Conservation (phyloP, 306 rosid genomes). For the Sechiopsis laciniata region DNA sequence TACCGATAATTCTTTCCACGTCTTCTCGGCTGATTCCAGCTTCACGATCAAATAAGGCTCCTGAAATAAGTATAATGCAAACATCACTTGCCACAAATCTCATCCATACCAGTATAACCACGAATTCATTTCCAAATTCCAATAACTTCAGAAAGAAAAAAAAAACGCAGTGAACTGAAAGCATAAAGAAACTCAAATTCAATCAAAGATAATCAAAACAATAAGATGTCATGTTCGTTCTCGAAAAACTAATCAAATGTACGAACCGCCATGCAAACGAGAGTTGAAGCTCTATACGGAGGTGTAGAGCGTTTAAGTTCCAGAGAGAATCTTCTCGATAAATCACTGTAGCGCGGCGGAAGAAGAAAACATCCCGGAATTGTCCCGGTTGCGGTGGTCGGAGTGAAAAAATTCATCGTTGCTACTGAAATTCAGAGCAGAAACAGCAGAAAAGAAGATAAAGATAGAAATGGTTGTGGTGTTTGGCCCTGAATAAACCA, state of each 20-base stretch:
- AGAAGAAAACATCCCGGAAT: constrained; percentile 27
- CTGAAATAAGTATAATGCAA: constrained; percentile 34
- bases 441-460: constrained; percentile 5
- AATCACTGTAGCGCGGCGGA: constrained; percentile 35
- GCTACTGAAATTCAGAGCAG: not conserved
- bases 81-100: not conserved
- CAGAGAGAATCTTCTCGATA: constrained; percentile 30
- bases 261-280: constrained; percentile 87
- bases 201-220: not conserved
- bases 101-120: not conserved
- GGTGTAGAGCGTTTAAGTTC: constrained; percentile 29
- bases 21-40: constrained; percentile 90
- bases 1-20: constrained; percentile 95
- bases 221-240: not conserved
- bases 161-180: not conserved
- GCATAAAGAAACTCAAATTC: constrained; percentile 5
- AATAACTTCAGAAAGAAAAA: not conserved
- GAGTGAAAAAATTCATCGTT: constrained; percentile 39
- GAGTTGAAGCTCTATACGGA: constrained; percentile 32
- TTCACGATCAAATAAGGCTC: constrained; percentile 78
- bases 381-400: constrained; percentile 50
- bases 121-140: not conserved
- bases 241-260: not conserved
- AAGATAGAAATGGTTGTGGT: constrained; percentile 11
- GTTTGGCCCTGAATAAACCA: not conserved